Evolutionary conservation across 2,329 filamentous ascomycete genomes (phyloP), one percentile per base, ranked within the genome.

Genomic region (Alternaria angustiovoidea): DNA sequence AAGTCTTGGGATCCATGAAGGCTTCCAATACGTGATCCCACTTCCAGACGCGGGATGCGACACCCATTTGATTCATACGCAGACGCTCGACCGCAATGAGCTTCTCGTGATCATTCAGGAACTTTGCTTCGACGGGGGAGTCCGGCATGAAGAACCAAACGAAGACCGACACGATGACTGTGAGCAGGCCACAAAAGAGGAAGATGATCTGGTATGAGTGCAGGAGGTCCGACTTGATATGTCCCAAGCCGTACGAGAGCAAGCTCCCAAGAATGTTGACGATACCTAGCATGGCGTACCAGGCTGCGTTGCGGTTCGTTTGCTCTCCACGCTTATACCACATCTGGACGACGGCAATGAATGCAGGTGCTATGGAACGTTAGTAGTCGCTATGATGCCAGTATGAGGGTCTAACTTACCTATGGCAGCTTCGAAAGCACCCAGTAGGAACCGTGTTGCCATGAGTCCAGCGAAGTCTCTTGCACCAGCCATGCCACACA

Each of bases 401-500:
- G 28, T 5, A 30, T 11, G 8, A 30, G 11, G 28, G 28, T 30
- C 11, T 11, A 0, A 0, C 28, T 30, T 11, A 30, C 28, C 28
- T 30, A 30, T 30, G 4, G 28, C 28, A 30, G 28, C 28, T 30
- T 30, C 28, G 11, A 30, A 30, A 11, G 28, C 28, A 30, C 28
- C 28, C 9, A 30, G 28, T 11, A 30, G 28, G 28, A 30, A 30
- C 28, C 28, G 28, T 30, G 28, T 30, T 11, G 28, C 28, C 28
- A 30, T 30, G 9, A 30, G 28, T 0, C 28, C 28, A 11, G 28
- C 28, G 66, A 91, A 92, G 72, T 84, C 87, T 44, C 79, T 80
- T 63, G 86, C 87, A 1, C 85, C 86, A 1, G 89, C 86, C 65
- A 90, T 88, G 52, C 85, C 84, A 0, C 88, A 87, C 0, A 92